Conservation (phyloP, 495 filamentous ascomycete genomes). For the Lichenothelia convexa region DNA sequence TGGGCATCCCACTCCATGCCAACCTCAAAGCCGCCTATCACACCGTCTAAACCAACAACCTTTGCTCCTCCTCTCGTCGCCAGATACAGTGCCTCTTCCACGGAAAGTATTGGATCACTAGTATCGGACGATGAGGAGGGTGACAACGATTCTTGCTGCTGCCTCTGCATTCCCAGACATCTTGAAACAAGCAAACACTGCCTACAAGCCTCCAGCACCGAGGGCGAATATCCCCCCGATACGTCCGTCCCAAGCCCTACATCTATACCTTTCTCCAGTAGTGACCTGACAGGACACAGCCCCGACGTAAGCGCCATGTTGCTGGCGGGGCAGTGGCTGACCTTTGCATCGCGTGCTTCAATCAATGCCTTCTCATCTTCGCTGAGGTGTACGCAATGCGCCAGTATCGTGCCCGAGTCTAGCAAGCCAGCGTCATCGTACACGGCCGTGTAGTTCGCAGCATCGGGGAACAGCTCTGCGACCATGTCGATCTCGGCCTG, state of each 20-base stretch:
- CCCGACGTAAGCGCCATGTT: constrained; percentile 70
- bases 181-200: constrained; percentile 61
- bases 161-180: constrained; percentile 43
- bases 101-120: constrained; percentile 37
- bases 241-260: constrained; percentile 84
- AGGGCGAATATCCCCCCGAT: constrained; percentile 64
- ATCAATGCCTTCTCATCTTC: constrained; percentile 45
- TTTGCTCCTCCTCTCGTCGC: constrained; percentile 66
- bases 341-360: constrained; percentile 35
- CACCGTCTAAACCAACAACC: constrained; percentile 49
- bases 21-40: constrained; percentile 58
- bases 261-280: constrained; percentile 55
- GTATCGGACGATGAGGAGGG: no score
- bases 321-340: constrained; percentile 72
- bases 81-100: constrained; percentile 79
- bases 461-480: constrained; percentile 44
- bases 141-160: constrained; percentile 23
- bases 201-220: constrained; percentile 59
- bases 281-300: constrained; percentile 45
- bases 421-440: constrained; percentile 61
- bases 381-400: constrained; percentile 65
- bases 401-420: constrained; percentile 56
- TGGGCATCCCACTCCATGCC: constrained; percentile 89
- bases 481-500: constrained; percentile 52
- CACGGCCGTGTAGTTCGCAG: constrained; percentile 48